A percentile compares a stretch with the other conserved stretches of the same genome.
phyloP scores from a whole-genome alignment of 345 rosid genomes.

The Gossypium turneri region DNA sequence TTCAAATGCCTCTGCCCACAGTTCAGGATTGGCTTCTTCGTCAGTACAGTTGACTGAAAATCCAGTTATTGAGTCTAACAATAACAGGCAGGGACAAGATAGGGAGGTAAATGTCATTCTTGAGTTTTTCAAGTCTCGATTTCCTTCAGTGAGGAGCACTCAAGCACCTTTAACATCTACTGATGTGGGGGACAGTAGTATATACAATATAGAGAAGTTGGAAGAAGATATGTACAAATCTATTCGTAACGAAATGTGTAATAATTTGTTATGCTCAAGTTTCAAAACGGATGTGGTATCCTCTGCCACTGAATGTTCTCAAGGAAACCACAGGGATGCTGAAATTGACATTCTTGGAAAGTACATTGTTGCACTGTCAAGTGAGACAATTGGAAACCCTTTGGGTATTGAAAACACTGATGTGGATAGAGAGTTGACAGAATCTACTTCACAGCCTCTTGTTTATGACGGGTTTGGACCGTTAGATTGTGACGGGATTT shows the following conservation, averaged over 20 bases:
- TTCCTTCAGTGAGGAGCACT: slow-evolving; percentile 41
- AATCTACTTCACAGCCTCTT: slow-evolving; percentile 29
- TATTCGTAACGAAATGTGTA: slow-evolving; percentile 35
- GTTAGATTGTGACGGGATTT: slow-evolving; percentile 75
- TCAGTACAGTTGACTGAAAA: slow-evolving; percentile 39
- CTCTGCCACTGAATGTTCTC: slow-evolving; percentile 30
- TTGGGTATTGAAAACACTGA: slow-evolving; percentile 42
- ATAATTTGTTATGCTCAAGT: slow-evolving; percentile 23
- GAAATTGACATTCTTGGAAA: slow-evolving; percentile 49
- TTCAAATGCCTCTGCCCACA: slow-evolving; percentile 27
- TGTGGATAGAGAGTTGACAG: slow-evolving; percentile 25
- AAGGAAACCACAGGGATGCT: slow-evolving; percentile 28
- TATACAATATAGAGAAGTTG: slow-evolving; percentile 37
- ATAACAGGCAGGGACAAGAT: slow-evolving; percentile 35
- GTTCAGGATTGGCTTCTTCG: slow-evolving; percentile 38
- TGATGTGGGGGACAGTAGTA: slow-evolving; percentile 32
- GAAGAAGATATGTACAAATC: slow-evolving; percentile 59
- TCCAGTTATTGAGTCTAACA: slow-evolving; percentile 39
- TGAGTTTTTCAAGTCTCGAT: slow-evolving; percentile 48
- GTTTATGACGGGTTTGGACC: slow-evolving; percentile 70
- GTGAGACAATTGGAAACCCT: slow-evolving; percentile 37
- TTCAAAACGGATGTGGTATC: slow-evolving; percentile 22
- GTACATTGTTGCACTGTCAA: slow-evolving; percentile 47
- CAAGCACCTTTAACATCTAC: slow-evolving; percentile 37
- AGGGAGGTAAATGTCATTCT: slow-evolving; percentile 49